Evolutionary conservation across 352 stramenopile genomes (phyloP), one percentile per base, ranked within the genome.

Genomic region (Globisporangium orthogonon): DNA sequence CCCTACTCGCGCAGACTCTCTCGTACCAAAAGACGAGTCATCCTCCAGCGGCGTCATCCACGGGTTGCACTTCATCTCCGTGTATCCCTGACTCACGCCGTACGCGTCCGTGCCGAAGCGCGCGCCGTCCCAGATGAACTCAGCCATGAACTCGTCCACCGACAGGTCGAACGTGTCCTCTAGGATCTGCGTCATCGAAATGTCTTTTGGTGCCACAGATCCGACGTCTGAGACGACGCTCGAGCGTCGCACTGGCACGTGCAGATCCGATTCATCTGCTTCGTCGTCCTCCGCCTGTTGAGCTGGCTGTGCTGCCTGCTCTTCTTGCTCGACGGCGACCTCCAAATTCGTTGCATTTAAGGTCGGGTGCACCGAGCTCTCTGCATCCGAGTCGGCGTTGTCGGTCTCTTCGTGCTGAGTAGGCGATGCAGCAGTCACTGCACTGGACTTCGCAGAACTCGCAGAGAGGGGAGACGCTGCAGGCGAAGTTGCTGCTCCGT

Each of bases 41-140:
- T 74, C 75, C 54, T 80, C 70, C 13, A 74, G 52, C 13, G 72
- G 61, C 47, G 62, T 67, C 58, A 70, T 81, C 85, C 85, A 94
- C 28, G 73, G 74, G 48, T 86, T 78, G 43, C 79, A 70, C 47
- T 75, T 76, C 28, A 94, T 89, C 60, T 94, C 85, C 4, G 77
- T 90, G 49, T 76, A 80, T 0, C 83, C 83, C 5, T 73, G 83
- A 48, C 66, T 67, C 33, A 71, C 61, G 17, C 81, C 73, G 53
- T 88, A 92, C 56, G 73, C 73, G 54, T 78, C 74, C n/a, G 90
- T 43, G 3, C 83, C 81, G 62, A 91, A 94, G 3, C 69, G 57
- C 14, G 85, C 82, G 51, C 74, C 66, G 50, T 93, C 85, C 57
- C 73, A 59, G 46, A 85, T 76, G 50, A 91, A 94, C 39, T 54